Base-by-base conservation (phyloP, 306 rosid genomes). In the Psophocarpus tetragonolobus region DNA sequence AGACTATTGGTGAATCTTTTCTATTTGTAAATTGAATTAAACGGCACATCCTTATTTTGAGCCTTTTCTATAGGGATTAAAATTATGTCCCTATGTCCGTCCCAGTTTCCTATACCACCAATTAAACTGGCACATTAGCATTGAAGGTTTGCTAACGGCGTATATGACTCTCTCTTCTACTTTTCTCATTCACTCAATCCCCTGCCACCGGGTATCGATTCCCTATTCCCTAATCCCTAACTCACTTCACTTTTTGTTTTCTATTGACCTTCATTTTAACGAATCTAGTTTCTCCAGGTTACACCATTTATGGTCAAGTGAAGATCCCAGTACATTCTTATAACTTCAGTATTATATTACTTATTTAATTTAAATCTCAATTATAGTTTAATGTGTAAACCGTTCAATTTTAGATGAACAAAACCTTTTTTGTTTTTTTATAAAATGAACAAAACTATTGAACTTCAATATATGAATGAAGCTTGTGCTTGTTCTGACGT, bases 281-380 rank as follows among this genome's bases (percentile, higher is more conserved):
- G 11, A 58, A 53, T 76, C 21, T 26, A 30, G 20, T 29, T 58
- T 80, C 26, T 48, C 24, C 85, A 93, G 97, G 99, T 6, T 87
- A 79, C 90, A 79, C 93, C n/a, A 91, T 96, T 63, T 87, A 82
- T 67, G 98, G 99, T 77, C 97, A 94, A 62, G 98, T 91, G 68
- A 96, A 79, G 92, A 91, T 96, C 76, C 92, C 1, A 62, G 99
- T 96, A 89, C 23, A 94, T 74, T 62, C 72, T 60, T 5, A 23
- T 11, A 21, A 54, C 36, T 62, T 47, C 6, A 8, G 3, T 45
- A n/a, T n/a, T n/a, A n/a, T n/a, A n/a, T 12, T 26, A 3, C 6
- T 7, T 18, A 50, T 50, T 63, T n/a, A 4, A 39, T 68, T 79
- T 33, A 33, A 71, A 67, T 29, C 33, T 38, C 39, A 17, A 72